Evolutionary conservation across 805 yeast genomes (phyloP).

Genomic region (Wickerhamiella dianesei): DNA sequence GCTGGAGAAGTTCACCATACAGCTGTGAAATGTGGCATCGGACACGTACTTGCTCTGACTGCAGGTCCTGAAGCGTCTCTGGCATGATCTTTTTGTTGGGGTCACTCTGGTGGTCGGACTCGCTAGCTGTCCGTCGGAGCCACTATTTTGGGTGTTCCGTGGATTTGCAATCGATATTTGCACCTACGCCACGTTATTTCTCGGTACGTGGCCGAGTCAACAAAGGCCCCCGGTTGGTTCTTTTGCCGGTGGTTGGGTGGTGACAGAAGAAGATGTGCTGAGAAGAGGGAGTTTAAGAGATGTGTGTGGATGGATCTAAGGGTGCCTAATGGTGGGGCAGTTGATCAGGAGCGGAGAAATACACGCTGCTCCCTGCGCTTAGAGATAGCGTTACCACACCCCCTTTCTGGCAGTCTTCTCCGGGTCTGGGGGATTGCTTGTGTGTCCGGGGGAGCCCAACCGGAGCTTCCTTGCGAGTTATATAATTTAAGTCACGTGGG

Average conservation of each 20-base stretch:
- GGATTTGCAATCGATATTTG: not conserved
- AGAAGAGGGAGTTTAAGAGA: not conserved
- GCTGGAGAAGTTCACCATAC: conserved; percentile 21
- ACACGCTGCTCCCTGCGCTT: not conserved
- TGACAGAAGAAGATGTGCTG: not conserved
- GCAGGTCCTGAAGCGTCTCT: conserved; percentile 15
- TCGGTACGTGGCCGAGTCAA: too few species aligned
- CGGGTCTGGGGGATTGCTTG: too few species aligned
- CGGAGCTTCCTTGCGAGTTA: too few species aligned
- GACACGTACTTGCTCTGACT: conserved; percentile 24
- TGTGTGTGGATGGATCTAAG: not conserved
- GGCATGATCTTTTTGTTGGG: not conserved
- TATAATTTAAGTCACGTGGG: too few species aligned
- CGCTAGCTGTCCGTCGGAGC: too few species aligned
- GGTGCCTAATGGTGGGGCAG: not conserved
- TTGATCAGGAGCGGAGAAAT: not conserved
- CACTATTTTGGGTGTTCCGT: too few species aligned
- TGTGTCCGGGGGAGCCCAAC: too few species aligned
- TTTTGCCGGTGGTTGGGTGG: not conserved
- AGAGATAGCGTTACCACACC: too few species aligned
- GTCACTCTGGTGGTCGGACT: too few species aligned
- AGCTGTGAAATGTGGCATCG: conserved; percentile 22
- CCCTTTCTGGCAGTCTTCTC: not conserved
- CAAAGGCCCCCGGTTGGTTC: too few species aligned
- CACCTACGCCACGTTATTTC: not conserved